Evolutionary conservation across 768 basidiomycete species (phyloP), one percentile per base, ranked within the genome.

Genomic region (Floccularia luteovirens): DNA sequence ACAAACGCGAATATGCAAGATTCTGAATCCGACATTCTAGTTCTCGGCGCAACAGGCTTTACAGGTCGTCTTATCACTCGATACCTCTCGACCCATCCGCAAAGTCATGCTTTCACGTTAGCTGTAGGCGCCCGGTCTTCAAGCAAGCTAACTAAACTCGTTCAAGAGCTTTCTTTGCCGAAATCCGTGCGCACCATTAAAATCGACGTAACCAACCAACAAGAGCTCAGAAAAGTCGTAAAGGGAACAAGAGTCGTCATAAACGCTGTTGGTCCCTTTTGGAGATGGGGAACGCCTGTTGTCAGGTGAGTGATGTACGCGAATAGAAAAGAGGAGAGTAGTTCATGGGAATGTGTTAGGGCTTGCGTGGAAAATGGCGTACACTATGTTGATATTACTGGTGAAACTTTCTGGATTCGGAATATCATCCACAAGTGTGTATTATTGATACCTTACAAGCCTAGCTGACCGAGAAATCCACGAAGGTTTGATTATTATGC

Each of bases 311-410:
- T 62, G 8, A n/a, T 14, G 24, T 6, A 5, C 11, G 14, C 5
- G 12, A 11, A 7, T 24, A 21, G 16, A 20, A 10, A 7, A 12
- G 11, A 24, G 8, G 17, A 19, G 33, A 10, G 17, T 11, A 8
- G 8, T 19, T 34, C 11, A 34, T 34, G 19, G 10, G 17, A 34
- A 11, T 17, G 7, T n/a, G 8, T 41, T 10, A 86, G 75, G 42
- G 81, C 84, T 3, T 94, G 91, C 46, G 84, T 81, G 3, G 63
- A 63, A 24, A 63, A 82, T 43, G 81, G 85, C 4, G 72, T 76
- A 5, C 89, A 93, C 58, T 94, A 94, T 55, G 78, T 90, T 20
- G 93, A 97, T 58, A 64, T 92, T 24, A 77, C 83, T 1, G 83
- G 85, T 5, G 90, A 93, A 56, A 60, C 70, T 0, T 61, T 66